Evolutionary conservation across 1,284 basidiomycete genomes (phyloP).

Genomic region (Puccinia horiana): DNA sequence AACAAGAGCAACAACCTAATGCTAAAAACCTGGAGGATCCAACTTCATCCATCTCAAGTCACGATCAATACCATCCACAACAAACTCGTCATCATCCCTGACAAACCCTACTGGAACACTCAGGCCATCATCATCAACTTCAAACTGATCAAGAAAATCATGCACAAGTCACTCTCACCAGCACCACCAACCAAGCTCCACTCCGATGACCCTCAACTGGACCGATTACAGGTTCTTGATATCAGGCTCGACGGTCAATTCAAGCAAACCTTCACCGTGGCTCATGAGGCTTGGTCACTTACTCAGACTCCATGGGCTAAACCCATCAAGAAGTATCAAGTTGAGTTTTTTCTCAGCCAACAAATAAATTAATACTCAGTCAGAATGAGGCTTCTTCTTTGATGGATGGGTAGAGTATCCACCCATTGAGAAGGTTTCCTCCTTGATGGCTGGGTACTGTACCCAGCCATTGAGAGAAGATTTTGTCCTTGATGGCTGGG

Average conservation of each 20-base stretch:
- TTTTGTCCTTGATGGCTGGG: no score
- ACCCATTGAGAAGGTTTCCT: no score
- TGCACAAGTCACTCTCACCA: slow-evolving; percentile 1
- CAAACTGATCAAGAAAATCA: slow-evolving; percentile 15
- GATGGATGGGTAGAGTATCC: no score
- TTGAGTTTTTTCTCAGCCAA: slow-evolving; percentile 35
- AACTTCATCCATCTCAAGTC: slow-evolving; percentile 1
- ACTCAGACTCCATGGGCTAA: slow-evolving; percentile 40
- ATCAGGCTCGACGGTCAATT: slow-evolving; percentile 44
- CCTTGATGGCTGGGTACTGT: no score
- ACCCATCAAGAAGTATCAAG: slow-evolving; percentile 34
- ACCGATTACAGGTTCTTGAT: slow-evolving; percentile 13
- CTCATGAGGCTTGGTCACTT: slow-evolving; percentile 36
- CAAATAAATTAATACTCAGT: background rate
- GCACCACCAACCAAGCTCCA: background rate
- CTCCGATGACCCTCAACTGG: background rate
- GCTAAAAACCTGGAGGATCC: slow-evolving; percentile 6
- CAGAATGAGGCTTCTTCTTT: no score
- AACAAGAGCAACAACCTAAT: slow-evolving; percentile 5
- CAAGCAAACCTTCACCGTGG: slow-evolving; percentile 25
- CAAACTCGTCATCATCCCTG: slow-evolving; percentile 8
- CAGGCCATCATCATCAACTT: slow-evolving; percentile 16
- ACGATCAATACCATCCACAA: slow-evolving; percentile 26
- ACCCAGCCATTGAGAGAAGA: no score
- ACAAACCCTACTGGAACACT: slow-evolving; percentile 42